Evolutionary conservation across 805 yeast genomes (phyloP), one percentile per base, ranked within the genome.

Genomic region (Spathaspora sp.): DNA sequence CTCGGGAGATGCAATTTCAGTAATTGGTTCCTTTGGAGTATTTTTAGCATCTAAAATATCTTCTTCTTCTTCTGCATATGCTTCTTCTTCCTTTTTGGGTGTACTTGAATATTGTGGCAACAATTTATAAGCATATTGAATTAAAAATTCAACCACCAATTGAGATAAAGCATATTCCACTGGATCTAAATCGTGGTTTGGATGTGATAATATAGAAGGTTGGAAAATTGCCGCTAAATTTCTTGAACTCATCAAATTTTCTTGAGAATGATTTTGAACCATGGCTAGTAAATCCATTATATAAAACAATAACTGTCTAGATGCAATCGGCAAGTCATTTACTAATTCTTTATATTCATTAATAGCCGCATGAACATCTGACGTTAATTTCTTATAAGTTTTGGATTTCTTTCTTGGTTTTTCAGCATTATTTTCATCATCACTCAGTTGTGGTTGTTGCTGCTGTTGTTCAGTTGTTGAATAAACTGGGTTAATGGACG

Each of bases 211-310:
- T 16, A 94, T 83, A n/a, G 97, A 88, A 2, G 99, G 98, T 70
- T 94, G 99, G 72, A 94, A 94, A 52, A 94, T 89, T 1, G 98
- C 97, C 1, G 98, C 96, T 56, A 94, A 73, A 65, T 94, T 94
- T 60, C 90, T 81, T 1, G 96, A 89, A 1, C 97, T 84, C 99
- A 94, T 94, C 56, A 89, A 74, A 65, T 92, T 94, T 53, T 81
- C 81, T 47, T 80, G 81, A 14, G 96, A 79, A 61, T 87, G 85
- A 53, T 86, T 82, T 43, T 91, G 87, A 61, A 94, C 96, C 71
- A 91, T 80, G 12, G 96, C 86, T 52, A 94, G 75, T 57, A 94
- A 73, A 67, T 94, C 99, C 55, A 94, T 70, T 19, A 94, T 80
- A 72, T 94, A 94, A 56, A 91, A 87, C 6, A 94, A 74, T 29